Base-by-base conservation (phyloP, 371 early-diverging fungal species). In the Mucor indicus region DNA sequence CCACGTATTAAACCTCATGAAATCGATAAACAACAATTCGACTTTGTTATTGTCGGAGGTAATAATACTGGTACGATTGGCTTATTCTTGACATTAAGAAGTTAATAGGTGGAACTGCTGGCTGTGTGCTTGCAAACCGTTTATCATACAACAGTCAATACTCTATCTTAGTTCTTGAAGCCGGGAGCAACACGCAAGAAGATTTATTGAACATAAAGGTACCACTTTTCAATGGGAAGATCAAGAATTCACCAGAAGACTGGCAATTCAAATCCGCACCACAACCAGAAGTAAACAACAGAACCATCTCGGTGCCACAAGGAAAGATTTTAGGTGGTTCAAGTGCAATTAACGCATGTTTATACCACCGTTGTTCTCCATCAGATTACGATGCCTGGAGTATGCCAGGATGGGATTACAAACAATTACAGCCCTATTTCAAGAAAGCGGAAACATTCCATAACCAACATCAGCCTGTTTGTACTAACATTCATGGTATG, bases 261-360 rank as follows among this genome's bases (percentile, higher is more conserved):
- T 64, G 64, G 64, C 36, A 45, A 30, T 22, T 58, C 5, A 16
- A 47, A 12, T 50, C 64, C 4, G 22, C 19, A 2, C 3, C 37
- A 2, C 64, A 64, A 20, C 8, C 21, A 2, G 23, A 51, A 23
- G 60, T 48, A 15, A 5, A 54, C 20, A 33, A 59, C 2, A 47
- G 64, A 22, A 22, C 9, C 4, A 45, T 64, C n/a, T 39, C 42
- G 17, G 49, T 69, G 22, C 71, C 71, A 1, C 29, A 57, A 8
- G 68, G 67, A 4, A 67, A 63, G 45, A n/a, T 62, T n/a, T 51
- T 72, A 0, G 72, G 72, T 12, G 72, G 72, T 0, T 59, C 60
- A 25, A 62, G 65, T 22, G 50, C 60, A 12, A 59, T 64, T 15
- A 75, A 75, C 43, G 72, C 70, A 8, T 60, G 67, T 46, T 20